Evolutionary conservation across 768 basidiomycete genomes (phyloP), one percentile per base, ranked within the genome.

Genomic region (Suillus luteus): DNA sequence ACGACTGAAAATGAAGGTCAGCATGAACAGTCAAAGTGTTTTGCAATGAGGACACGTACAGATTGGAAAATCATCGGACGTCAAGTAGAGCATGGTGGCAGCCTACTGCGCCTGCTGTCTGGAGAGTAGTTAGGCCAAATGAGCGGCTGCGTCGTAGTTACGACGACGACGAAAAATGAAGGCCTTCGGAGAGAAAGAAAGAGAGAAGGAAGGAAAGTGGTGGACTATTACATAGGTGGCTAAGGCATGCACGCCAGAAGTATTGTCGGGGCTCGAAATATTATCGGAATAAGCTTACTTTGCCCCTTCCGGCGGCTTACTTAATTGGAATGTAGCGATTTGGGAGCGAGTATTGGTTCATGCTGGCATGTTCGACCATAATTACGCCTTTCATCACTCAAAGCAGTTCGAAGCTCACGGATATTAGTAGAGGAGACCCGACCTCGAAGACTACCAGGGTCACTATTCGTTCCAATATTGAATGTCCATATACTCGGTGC

Each of bases 11-110:
- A 19, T 65, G n/a, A 57, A 38, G 61, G 60, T 51, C 22, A 59
- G 62, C 44, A 54, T 60, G 41, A 55, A 60, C 37, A 62, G 55
- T 35, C 17, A 35, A 49, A 41, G 49, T 44, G 41, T 2, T 31
- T 31, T 54, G 61, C 49, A 49, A 27, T 35, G 43, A 57, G 48
- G 46, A 24, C 3, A 86, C 93, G 81, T 74, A 95, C 93, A 95
- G 72, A 97, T 82, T 69, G 93, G 91, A 79, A 96, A 94, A 72
- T 87, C 85, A 82, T 95, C 93, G 68, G 92, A 89, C 65, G 94
- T 96, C 70, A 96, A 82, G 81, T 95, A 95, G 74, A 93, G 83
- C 92, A 93, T 94, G 49, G 59, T 59, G 14, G 68, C 40, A 37
- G 55, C 41, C 27, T 61, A 55, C 59, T 62, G 11, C 24, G 4